Conservation (phyloP, 768 basidiomycete genomes). For the Amyloporia xantha region DNA sequence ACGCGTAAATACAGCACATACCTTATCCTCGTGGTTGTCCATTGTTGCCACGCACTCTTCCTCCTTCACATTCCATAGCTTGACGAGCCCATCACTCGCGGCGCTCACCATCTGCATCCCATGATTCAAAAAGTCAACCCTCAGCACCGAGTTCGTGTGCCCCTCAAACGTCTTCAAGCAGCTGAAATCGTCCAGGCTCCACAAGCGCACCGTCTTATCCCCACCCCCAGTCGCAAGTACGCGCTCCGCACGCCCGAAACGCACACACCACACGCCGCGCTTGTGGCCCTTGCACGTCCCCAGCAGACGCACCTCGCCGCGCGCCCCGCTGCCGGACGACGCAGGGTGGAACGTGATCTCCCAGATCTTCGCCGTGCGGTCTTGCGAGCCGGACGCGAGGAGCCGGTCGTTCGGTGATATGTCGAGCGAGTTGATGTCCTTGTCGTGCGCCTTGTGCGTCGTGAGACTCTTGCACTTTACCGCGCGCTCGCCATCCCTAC, state of each 20-base stretch:
- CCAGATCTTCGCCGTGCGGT: constrained; percentile 90
- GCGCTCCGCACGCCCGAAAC: constrained; percentile 77
- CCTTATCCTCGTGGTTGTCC: constrained; percentile 98
- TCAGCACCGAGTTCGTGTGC: constrained; percentile 92
- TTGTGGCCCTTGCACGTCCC: constrained; percentile 96
- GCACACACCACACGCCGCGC: constrained; percentile 92
- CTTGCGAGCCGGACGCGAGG: constrained; percentile 92
- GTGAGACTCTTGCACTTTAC: constrained; percentile 66
- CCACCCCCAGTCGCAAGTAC: constrained; percentile 91
- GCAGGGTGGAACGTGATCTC: constrained; percentile 51
- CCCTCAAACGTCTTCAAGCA: constrained; percentile 97
- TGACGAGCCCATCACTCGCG: constrained; percentile 92
- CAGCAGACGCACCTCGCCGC: constrained; percentile 66
- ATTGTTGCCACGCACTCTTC: constrained; percentile 85
- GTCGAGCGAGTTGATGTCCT: constrained; percentile 97
- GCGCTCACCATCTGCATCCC: constrained; percentile 86
- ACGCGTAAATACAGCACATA: constrained; percentile 26
- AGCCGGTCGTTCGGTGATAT: constrained; percentile 83
- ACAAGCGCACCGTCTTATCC: constrained; percentile 90
- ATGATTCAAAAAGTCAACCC: constrained; percentile 82
- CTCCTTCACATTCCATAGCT: constrained; percentile 87
- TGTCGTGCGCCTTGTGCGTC: constrained; percentile 92
- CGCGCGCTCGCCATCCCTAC: constrained; percentile 22
- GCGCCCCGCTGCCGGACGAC: constrained; percentile 33
- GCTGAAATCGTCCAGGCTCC: constrained; percentile 90